Percentiles rank a stretch among this genome's conserved stretches.
Conservation (phyloP, 306 rosid species). For the Hippophae gyantsensis region DNA sequence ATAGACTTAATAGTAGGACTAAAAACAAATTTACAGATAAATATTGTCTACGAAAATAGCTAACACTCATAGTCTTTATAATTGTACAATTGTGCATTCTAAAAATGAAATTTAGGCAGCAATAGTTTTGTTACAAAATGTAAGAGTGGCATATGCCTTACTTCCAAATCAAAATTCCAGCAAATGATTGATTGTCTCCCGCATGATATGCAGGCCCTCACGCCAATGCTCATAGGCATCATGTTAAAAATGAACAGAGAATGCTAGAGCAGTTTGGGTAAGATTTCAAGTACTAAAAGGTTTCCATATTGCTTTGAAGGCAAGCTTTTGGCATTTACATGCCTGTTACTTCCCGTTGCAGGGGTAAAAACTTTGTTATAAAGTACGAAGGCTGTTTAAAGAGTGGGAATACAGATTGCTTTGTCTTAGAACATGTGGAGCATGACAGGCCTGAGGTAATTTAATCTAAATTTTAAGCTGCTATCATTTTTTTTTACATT, state of each 20-base stretch:
- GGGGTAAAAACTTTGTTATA: constrained; percentile 54
- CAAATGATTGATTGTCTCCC: too few relatives aligned
- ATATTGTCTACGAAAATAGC: too few relatives aligned
- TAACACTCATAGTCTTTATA: too few relatives aligned
- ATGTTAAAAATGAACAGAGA: constrained; percentile 46
- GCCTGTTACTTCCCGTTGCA: constrained; percentile 21
- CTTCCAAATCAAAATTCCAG: neutral
- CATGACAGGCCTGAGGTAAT: constrained; percentile 92
- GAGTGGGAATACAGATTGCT: constrained; percentile 40
- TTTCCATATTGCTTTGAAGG: constrained; percentile 1
- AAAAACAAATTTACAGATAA: too few relatives aligned
- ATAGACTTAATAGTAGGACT: too few relatives aligned
- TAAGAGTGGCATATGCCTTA: too few relatives aligned
- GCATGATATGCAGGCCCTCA: constrained; percentile 49
- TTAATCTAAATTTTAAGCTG: neutral
- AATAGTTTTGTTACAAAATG: too few relatives aligned
- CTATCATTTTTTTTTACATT: neutral
- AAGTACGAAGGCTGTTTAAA: constrained; percentile 46
- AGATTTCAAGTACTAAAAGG: constrained; percentile 5
- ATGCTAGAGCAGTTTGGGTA: constrained; percentile 80
- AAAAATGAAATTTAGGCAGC: too few relatives aligned
- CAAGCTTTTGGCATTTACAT: constrained; percentile 4
- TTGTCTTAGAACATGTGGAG: constrained; percentile 70
- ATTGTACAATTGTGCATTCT: neutral
- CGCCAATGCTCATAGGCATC: constrained; percentile 45